A percentile compares a stretch with the other conserved stretches of the same genome.
Evolutionary conservation across 1,139 yeast species (phyloP).

Genomic region (Yamadazyma mexicana): DNA sequence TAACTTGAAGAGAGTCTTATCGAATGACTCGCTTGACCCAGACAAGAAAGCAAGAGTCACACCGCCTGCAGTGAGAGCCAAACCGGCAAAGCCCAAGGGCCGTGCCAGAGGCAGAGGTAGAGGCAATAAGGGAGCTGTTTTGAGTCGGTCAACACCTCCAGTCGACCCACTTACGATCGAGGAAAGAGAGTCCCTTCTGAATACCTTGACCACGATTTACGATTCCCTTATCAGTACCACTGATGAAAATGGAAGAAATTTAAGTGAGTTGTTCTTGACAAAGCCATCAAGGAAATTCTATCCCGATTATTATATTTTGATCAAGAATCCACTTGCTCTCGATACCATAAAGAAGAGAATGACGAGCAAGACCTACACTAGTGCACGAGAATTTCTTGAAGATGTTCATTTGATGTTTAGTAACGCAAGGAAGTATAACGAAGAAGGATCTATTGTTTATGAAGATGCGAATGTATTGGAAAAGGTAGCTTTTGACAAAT

Average conservation of each 20-base stretch:
- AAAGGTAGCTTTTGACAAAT: slow-evolving; percentile 38
- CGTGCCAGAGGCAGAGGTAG: slow-evolving; percentile 25
- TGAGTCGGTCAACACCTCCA: slow-evolving; percentile 35
- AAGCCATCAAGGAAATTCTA: slow-evolving; percentile 73
- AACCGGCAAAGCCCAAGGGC: slow-evolving; percentile 17
- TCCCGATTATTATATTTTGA: slow-evolving; percentile 84
- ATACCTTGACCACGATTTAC: slow-evolving; percentile 42
- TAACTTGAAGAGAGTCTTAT: slow-evolving; percentile 10
- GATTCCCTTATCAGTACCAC: slow-evolving; percentile 43
- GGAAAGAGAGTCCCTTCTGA: slow-evolving; percentile 43
- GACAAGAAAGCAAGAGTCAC: slow-evolving; percentile 29
- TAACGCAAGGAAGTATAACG: slow-evolving; percentile 86
- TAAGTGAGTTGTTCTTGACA: slow-evolving; percentile 63
- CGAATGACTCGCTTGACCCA: slow-evolving; percentile 11
- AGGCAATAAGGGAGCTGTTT: slow-evolving; percentile 26
- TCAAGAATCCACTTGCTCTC: slow-evolving; percentile 79
- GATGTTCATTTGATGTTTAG: slow-evolving; percentile 77
- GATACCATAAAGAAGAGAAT: slow-evolving; percentile 66
- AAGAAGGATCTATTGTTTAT: slow-evolving; percentile 82
- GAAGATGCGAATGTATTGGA: slow-evolving; percentile 75
- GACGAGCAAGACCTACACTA: slow-evolving; percentile 49
- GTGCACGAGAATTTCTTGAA: slow-evolving; percentile 60
- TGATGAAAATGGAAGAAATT: slow-evolving; percentile 41
- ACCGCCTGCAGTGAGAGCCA: slow-evolving; percentile 17
- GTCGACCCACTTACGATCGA: slow-evolving; percentile 42